A percentile compares a stretch with the other conserved stretches of the same genome.
Conservation (phyloP, 1,284 basidiomycete genomes). For the Ustilago vetiveriae region DNA sequence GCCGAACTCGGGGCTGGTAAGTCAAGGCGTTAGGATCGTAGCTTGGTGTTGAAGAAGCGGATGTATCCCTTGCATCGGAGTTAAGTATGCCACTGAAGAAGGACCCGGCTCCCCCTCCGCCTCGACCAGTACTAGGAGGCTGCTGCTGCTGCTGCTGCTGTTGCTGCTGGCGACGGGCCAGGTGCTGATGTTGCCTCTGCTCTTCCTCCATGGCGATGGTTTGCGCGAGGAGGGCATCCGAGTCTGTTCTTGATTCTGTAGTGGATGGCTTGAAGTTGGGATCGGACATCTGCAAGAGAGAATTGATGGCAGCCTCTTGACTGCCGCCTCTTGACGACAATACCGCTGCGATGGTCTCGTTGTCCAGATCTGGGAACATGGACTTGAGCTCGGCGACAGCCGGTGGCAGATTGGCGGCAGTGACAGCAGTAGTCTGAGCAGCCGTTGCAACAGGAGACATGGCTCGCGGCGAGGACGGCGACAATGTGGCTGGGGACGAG, state of each 20-base stretch:
- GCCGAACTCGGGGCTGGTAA: conserved; percentile 54
- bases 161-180: conserved; percentile 24
- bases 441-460: conserved; percentile 26
- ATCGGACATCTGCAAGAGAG: conserved; percentile 59
- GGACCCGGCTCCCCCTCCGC: conserved; percentile 38
- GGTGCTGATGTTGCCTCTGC: conserved; percentile 24
- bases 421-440: background rate
- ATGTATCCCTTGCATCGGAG: conserved; percentile 11
- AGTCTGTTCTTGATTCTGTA: conserved; percentile 37
- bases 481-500: conserved; percentile 42
- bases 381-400: conserved; percentile 46
- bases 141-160: conserved; percentile 36
- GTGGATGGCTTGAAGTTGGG: conserved; percentile 46
- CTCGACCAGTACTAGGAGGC: conserved; percentile 12
- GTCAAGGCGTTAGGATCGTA: conserved; percentile 55
- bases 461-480: conserved; percentile 42
- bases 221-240: conserved; percentile 52
- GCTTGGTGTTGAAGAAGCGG: conserved; percentile 11
- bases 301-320: conserved; percentile 54
- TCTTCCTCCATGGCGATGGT: conserved; percentile 51
- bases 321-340: conserved; percentile 50
- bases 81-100: conserved; percentile 40
- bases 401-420: conserved; percentile 10
- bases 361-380: conserved; percentile 60
- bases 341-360: conserved; percentile 54